Percentiles rank a stretch among this genome's conserved stretches.
Evolutionary conservation across 2,329 filamentous ascomycete genomes (phyloP).

Genomic region (Trichoderma cornu-damae): DNA sequence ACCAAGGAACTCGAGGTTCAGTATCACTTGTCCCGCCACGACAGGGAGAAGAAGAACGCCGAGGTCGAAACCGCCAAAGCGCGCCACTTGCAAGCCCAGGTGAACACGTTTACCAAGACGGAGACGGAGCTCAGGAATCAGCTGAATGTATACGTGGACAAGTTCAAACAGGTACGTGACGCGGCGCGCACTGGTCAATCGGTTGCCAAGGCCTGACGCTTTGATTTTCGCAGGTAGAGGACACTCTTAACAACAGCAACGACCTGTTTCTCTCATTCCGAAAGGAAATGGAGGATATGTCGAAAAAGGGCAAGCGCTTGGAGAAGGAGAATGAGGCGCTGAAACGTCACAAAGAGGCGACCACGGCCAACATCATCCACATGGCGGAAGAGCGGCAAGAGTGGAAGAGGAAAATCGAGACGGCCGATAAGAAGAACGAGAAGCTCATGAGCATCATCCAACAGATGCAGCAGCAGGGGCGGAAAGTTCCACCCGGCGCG

Average conservation of each 20-base stretch:
- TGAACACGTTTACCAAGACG: constrained; percentile 92
- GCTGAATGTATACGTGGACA: constrained; percentile 97
- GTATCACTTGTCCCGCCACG: constrained; percentile 80
- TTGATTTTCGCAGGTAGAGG: constrained; percentile 69
- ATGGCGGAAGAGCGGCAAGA: constrained; percentile 95
- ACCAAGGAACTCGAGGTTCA: constrained; percentile 96
- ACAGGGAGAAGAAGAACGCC: constrained; percentile 83
- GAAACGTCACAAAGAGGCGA: constrained; percentile 88
- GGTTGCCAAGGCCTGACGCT: constrained; percentile 21
- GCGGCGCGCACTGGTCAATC: not conserved
- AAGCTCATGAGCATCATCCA: constrained; percentile 93
- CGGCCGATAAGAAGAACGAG: constrained; percentile 66
- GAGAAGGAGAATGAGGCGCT: constrained; percentile 94
- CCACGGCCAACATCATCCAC: constrained; percentile 89
- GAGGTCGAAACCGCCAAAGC: constrained; percentile 76
- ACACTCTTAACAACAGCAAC: constrained; percentile 97
- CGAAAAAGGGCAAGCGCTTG: constrained; percentile 93
- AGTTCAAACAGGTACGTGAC: constrained; percentile 90
- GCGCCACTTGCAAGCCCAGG: constrained; percentile 81
- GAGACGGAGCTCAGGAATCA: constrained; percentile 91
- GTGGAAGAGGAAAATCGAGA: constrained; percentile 61
- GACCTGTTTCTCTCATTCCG: constrained; percentile 94
- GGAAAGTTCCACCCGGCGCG: constrained; percentile 65
- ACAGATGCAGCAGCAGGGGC: constrained; percentile 91
- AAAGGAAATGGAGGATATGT: constrained; percentile 99